Conservation (phyloP, 495 filamentous ascomycete genomes). For the Aspergillus bridgeri region DNA sequence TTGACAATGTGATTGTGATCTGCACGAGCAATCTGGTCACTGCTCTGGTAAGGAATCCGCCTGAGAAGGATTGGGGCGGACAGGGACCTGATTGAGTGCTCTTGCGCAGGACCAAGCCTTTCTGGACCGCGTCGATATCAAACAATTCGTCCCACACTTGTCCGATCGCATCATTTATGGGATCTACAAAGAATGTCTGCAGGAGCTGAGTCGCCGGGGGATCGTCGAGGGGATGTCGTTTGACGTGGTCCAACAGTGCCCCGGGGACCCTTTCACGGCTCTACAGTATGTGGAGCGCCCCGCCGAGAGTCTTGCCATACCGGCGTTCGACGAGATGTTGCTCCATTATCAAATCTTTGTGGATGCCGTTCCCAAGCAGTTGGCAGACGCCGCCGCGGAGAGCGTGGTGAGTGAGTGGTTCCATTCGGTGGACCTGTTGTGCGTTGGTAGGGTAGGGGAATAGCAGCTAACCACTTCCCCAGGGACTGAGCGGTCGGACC, state of each 20-base stretch:
- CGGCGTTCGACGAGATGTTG: slow-evolving; percentile 19
- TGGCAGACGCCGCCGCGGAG: slow-evolving; percentile 17
- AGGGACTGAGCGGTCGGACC: slow-evolving; percentile 25
- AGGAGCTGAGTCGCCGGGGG: slow-evolving; percentile 44
- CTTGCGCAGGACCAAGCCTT: slow-evolving; percentile 44
- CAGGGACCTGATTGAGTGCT: neutral
- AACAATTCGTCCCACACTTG: slow-evolving; percentile 45
- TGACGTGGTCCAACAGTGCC: slow-evolving; percentile 19
- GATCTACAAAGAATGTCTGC: slow-evolving; percentile 48
- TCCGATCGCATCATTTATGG: slow-evolving; percentile 39
- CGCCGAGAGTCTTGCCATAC: slow-evolving; percentile 13
- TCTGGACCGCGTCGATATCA: slow-evolving; percentile 53
- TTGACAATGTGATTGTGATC: slow-evolving; percentile 47
- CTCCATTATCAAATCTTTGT: slow-evolving; percentile 19
- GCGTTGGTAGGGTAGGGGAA: neutral
- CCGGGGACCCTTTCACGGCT: slow-evolving; percentile 17
- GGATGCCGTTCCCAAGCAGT: slow-evolving; percentile 16
- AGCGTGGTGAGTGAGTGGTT: slow-evolving; percentile 15
- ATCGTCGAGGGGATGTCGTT: slow-evolving; percentile 29
- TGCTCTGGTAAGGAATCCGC: slow-evolving; percentile 28
- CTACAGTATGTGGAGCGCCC: slow-evolving; percentile 20
- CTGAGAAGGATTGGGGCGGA: neutral
- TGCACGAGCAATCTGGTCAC: slow-evolving; percentile 50
- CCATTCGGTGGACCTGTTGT: neutral
- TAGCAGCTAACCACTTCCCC: neutral